Base-by-base conservation (phyloP, 2,329 filamentous ascomycete species). In the Aspergillus pseudoviridinutans region DNA sequence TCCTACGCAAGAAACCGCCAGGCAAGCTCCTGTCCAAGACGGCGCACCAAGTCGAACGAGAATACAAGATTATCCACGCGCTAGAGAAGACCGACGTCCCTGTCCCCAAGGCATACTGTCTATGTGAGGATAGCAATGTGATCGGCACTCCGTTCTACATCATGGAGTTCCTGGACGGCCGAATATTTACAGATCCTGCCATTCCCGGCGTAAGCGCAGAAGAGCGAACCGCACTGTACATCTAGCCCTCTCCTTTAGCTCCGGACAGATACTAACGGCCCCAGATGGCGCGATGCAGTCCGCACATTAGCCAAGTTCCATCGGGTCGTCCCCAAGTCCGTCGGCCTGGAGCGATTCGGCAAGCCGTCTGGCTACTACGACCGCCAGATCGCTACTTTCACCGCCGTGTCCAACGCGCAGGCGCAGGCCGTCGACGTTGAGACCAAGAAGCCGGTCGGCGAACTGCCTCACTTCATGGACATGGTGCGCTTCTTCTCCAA, bases 1-100 rank as follows among this genome's bases (percentile, higher is more conserved):
- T 99, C 35, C 84, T 97, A 80, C 91, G 94, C 73, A 97, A 99
- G 84, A 97, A 97, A 79, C 94, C 94, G 0, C 93, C 94, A n/a
- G 94, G 94, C 62, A 87, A 88, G 78, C 87, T 99, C 42, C 83
- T 97, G 51, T 96, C 91, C 67, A 91, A 92, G 78, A 93, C 93
- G 2, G 94, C 94, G 9, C 94, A 99, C 79, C 90, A 93, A 74
- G 93, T 99, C 69, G 94, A 99, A 78, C 89, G 94, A 67, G 94
- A 99, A 77, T 94, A 94, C 78, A 87, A 88, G 68, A 89, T 97
- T 70, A 89, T 97, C 69, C 86, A 90, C 71, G 92, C 93, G 2
- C 82, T 97, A 32, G 85, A 86, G 62, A 79, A 77, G 54, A 95
- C 91, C 22, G 86, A 90, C 71, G 92, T 97, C 8, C 90, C 92